Evolutionary conservation across 345 rosid species (phyloP).

Genomic region (Eucalyptus marginata): DNA sequence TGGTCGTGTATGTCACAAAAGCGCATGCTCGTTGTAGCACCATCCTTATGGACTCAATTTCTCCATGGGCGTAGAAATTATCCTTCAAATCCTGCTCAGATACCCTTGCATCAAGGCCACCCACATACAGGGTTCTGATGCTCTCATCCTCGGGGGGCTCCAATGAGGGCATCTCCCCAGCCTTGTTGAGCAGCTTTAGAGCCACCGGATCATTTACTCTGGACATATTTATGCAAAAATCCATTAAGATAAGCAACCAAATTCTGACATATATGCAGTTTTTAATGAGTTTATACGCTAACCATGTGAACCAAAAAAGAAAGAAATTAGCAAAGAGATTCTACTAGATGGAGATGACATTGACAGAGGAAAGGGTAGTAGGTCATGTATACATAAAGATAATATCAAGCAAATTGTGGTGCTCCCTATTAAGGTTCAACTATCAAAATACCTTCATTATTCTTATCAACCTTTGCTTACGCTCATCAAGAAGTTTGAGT

Average conservation of each 20-base stretch:
- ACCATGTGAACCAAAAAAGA: neutral
- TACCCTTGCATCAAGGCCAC: slow-evolving; percentile 79
- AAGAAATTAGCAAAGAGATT: neutral
- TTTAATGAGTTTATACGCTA: neutral
- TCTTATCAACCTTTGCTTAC: neutral
- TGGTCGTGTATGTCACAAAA: slow-evolving; percentile 83
- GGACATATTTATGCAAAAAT: slow-evolving; percentile 1
- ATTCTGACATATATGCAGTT: neutral
- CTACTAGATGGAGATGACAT: neutral
- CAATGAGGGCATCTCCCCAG: slow-evolving; percentile 93
- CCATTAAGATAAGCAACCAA: neutral
- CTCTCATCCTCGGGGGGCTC: slow-evolving; percentile 91
- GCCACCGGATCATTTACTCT: slow-evolving; percentile 97
- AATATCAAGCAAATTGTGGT: neutral
- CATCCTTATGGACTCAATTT: slow-evolving; percentile 79
- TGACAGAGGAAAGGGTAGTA: neutral
- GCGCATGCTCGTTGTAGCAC: slow-evolving; percentile 86
- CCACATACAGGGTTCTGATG: slow-evolving; percentile 83
- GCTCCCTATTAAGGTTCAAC: neutral
- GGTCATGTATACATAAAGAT: neutral
- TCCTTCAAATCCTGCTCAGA: slow-evolving; percentile 88
- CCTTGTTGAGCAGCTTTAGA: slow-evolving; percentile 77
- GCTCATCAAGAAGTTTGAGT: neutral
- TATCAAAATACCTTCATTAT: neutral
- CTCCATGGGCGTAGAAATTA: slow-evolving; percentile 84